These are phyloP conservation scores for Litchi chinensis DNA, from an alignment of 345 rosid genomes.

Conservation along the genomic window DNA sequence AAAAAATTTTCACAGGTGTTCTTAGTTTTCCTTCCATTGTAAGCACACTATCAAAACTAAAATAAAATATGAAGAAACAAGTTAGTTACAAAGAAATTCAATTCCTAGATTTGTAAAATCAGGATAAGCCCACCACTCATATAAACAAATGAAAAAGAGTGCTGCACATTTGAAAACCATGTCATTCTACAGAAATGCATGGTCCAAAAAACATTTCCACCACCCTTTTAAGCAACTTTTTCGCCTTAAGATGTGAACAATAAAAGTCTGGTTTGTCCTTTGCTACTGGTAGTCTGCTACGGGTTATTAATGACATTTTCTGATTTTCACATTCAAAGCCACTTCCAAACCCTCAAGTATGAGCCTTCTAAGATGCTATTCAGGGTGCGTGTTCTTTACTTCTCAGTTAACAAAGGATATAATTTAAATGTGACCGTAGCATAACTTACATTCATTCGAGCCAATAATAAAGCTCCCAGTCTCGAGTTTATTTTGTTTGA, in stretches of 20 bases:
- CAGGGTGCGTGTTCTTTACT: neutral
- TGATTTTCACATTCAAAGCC: neutral
- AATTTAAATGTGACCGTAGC: conserved; percentile 3
- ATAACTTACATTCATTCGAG: conserved; percentile 61
- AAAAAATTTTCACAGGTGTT: neutral
- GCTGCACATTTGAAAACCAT: neutral
- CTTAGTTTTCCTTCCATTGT: neutral
- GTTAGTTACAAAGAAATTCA: neutral
- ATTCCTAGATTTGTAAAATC: neutral
- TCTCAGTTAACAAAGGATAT: neutral
- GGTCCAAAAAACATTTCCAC: neutral
- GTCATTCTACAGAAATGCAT: neutral
- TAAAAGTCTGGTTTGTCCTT: too few relatives aligned
- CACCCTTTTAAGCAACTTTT: neutral
- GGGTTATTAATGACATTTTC: neutral
- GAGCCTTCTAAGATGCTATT: neutral
- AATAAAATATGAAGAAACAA: neutral
- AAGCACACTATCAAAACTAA: neutral
- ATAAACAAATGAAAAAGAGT: neutral
- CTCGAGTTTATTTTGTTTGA: conserved; percentile 67
- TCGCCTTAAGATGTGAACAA: neutral
- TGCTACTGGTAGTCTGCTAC: neutral
- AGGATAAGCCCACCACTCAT: neutral
- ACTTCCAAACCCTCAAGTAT: neutral
- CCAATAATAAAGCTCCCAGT: conserved; percentile 72